Base-by-base conservation (phyloP, 208 protist species). In the Leishmania arabica region DNA sequence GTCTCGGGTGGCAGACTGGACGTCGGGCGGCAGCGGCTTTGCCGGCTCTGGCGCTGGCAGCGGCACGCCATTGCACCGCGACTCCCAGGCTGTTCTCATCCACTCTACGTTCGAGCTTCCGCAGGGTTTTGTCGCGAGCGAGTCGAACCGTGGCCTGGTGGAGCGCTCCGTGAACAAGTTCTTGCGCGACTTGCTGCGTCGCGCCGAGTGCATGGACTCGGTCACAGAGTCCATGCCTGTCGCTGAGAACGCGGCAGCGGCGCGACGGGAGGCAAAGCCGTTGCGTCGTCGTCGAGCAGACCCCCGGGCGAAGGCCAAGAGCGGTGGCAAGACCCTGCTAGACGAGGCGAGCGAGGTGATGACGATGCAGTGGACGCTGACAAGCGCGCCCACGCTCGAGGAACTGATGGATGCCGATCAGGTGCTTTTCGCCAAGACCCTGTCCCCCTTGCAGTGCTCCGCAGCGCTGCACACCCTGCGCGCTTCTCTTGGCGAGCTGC, bases 371-470 rank as follows among this genome's bases (percentile, higher is more conserved):
- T 96, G 94, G 92, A 93, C 89, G 40, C 80, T 96, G 73, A 96
- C 93, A 9, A 89, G 84, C 1, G 85, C 86, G 19, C 95, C 95
- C 21, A 94, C 90, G 3, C 76, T 98, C 7, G 94, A 97, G 80
- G 95, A 98, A 84, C 87, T 98, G 34, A 97, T 98, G 84, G 95
- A 98, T 60, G 93, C 92, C 5, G 95, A 98, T 78, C 93, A 96
- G 75, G 81, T 98, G 56, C 86, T 97, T 49, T 97, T 98, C 83
- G 74, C 90, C 42, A 88, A 88, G 31, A 86, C 86, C 34, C 83
- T 98, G 13, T 95, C 92, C 17, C 95, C 95, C n/a, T 77, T 96
- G 65, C 93, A 98, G 85, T 95, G 91, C 60, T 88, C 94, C n/a
- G 88, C 93, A 1, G 95, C 95, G 8, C 79, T 98, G 68, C 87